These are phyloP conservation scores for Hypoxylon sp. DNA, from an alignment of 2,329 filamentous ascomycete species.

Conservation along the genomic window DNA sequence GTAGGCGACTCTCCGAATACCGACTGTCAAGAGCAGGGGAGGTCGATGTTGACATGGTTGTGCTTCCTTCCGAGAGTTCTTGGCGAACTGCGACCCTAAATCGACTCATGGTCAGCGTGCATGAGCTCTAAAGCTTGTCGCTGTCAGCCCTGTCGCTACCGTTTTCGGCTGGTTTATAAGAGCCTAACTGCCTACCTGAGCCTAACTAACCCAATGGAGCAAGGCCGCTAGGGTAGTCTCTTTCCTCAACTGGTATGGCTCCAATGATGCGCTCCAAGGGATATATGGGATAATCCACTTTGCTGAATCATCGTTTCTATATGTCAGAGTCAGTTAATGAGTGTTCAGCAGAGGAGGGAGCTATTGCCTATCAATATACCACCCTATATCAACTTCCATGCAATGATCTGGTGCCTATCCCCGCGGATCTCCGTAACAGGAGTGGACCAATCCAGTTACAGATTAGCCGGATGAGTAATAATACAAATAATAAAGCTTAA, in stretches of 20 bases:
- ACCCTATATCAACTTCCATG: constrained; percentile 1
- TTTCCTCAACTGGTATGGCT: constrained; percentile 18
- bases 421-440: constrained; percentile 23
- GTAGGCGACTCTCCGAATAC: background rate
- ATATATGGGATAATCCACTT: background rate
- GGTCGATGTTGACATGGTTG: constrained; percentile 13
- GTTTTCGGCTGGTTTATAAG: background rate
- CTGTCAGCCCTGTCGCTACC: constrained; percentile 30
- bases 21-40: background rate
- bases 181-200: background rate
- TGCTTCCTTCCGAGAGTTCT: constrained; percentile 17
- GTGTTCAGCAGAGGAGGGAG: constrained; percentile 1
- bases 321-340: background rate
- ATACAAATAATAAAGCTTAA: constrained; percentile 8
- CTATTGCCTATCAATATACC: constrained; percentile 4
- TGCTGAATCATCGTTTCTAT: background rate
- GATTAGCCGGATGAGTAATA: constrained; percentile 19
- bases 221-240: background rate
- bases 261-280: constrained; percentile 1
- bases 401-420: constrained; percentile 20
- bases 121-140: constrained; percentile 25
- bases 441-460: background rate
- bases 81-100: constrained; percentile 25
- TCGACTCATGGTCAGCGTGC: constrained; percentile 2
- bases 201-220: constrained; percentile 1